Evolutionary conservation across 129 eudicot genomes (phyloP), one percentile per base, ranked within the genome.

Genomic region (Calendula officinalis): DNA sequence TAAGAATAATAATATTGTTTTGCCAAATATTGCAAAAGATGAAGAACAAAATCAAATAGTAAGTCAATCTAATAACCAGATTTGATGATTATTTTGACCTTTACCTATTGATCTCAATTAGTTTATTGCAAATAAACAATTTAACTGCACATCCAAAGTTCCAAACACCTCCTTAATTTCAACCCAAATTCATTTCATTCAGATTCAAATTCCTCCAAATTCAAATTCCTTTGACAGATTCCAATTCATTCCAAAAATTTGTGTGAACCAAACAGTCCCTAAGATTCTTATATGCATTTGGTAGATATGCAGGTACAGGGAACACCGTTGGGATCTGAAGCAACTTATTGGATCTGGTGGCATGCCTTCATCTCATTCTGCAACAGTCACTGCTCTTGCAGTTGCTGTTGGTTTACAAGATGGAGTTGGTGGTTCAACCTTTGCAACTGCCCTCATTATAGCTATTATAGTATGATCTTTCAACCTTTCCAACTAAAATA

Each of bases 361-460:
- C 34, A 94, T 94, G 99, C 97, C 99, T 46, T 94, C 99, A 30
- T 94, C 99, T 5, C 99, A 94, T 83, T 83, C 97, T 35, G 87
- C 99, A 60, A 88, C 97, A 41, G 99, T 94, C 46, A 76, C 95
- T 60, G 99, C 99, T 67, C 90, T 94, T 62, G 96, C 99, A 2
- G 70, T 75, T 16, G 99, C 82, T 43, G 80, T 94, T 64, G 99
- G 97, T 16, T 84, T 83, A 39, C 87, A 77, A 6, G 95, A 94
- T 39, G 99, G 97, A 42, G 39, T 76, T 57, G 99, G 86, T 40
- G 82, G 83, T 65, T 81, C 97, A 1, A 33, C 67, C 15, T 92
- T 88, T 77, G 95, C 96, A 33, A 74, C 74, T 16, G 79, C 96
- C 13, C 69, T 83, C 22, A 75, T 92, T 60, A 58, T 92, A 70